Percentiles rank a stretch among this genome's conserved stretches.
phyloP scores from a whole-genome alignment of 257 asterid species.

The Thymus quinquecostatus region DNA sequence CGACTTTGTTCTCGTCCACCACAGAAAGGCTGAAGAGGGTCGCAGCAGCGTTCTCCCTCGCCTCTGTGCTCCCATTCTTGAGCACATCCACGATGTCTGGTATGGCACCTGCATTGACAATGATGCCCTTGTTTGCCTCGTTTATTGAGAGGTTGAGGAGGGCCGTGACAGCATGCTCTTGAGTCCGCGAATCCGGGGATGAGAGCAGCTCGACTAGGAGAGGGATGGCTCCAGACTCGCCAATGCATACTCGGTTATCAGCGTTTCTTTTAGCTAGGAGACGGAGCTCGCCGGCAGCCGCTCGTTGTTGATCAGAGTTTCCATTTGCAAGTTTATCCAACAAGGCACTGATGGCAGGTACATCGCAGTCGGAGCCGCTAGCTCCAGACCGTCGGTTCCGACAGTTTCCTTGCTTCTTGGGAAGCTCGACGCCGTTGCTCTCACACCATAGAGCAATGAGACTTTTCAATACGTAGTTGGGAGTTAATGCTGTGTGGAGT shows the following conservation, averaged over 20 bases:
- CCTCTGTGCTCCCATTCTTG: conserved; percentile 81
- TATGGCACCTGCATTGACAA: conserved; percentile 88
- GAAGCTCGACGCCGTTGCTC: conserved; percentile 90
- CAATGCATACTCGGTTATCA: conserved; percentile 87
- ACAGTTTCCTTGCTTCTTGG: conserved; percentile 69
- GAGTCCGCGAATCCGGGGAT: conserved; percentile 75
- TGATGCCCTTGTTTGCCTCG: conserved; percentile 81
- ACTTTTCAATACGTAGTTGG: conserved; percentile 94
- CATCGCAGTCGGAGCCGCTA: conserved; percentile 81
- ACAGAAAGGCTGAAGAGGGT: conserved; percentile 90
- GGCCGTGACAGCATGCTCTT: conserved; percentile 92
- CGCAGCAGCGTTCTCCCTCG: conserved; percentile 93
- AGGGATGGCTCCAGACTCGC: conserved; percentile 95
- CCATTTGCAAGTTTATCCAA: conserved; percentile 75
- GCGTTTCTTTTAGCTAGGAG: conserved; percentile 94
- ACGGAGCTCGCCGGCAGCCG: conserved; percentile 97
- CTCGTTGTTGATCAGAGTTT: conserved; percentile 75
- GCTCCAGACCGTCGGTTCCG: conserved; percentile 56
- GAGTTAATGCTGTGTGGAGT: conserved; percentile 90
- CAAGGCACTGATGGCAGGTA: conserved; percentile 59
- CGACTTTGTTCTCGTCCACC: conserved; percentile 86
- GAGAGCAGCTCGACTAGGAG: conserved; percentile 76
- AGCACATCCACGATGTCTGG: conserved; percentile 82
- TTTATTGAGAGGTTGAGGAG: conserved; percentile 92
- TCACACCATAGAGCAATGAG: conserved; percentile 95